Evolutionary conservation across 1,284 basidiomycete species (phyloP), one percentile per base, ranked within the genome.

Genomic region (Papiliotrema nemorosa): DNA sequence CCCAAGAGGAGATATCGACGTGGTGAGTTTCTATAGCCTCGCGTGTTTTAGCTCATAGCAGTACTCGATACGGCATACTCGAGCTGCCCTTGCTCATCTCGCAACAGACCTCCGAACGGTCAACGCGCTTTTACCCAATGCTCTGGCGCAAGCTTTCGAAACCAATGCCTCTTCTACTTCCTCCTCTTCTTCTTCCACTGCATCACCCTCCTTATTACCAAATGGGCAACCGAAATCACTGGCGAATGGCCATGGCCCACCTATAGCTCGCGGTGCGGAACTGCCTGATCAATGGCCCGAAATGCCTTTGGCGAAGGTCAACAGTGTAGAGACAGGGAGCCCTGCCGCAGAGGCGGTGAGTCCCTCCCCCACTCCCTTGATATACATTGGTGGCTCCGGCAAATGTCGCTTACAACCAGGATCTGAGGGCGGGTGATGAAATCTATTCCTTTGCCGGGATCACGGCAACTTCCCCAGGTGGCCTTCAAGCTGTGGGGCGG

Each of bases 281-380:
- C 45, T 43, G 39, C 43, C 52, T 12, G 57, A 49, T 10, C 24
- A 29, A 1, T 72, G 69, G 64, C 62, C 58, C 7, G 56, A 64
- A 37, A 54, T 60, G 43, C 14, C 61, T 35, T 87, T 92, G 65
- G 89, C 89, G 0, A 84, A 77, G 62, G 87, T 93, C 7, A 84
- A 90, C 59, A 81, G 79, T 5, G 85, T 93, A 16, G 84, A 86
- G 0, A 83, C 84, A 0, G 78, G 76, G 4, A 88, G 88, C 72
- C 90, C 88, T 7, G 88, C 89, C 21, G 81, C 82, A 12, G 78
- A 83, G 60, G 85, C 88, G 36, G 90, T 91, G 69, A 60, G 85
- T 77, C 5, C 21, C 25, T n/a, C 24, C 18, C n/a, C n/a, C n/a
- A n/a, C n/a, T n/a, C n/a, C n/a, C n/a, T n/a, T n/a, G n/a, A n/a